Evolutionary conservation across 805 yeast species (phyloP).

Genomic region (Candida krabiensis): DNA sequence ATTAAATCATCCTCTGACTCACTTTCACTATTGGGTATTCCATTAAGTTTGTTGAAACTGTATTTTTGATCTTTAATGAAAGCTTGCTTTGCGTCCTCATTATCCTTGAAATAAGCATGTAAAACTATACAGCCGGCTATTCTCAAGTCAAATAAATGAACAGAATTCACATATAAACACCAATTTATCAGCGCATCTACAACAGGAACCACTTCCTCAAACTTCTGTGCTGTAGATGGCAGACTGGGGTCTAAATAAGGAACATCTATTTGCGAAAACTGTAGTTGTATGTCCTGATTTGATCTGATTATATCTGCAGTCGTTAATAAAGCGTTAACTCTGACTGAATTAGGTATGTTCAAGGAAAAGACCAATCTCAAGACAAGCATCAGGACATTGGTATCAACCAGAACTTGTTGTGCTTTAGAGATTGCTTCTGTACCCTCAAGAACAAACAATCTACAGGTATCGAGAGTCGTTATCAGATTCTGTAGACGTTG

Average conservation of each 20-base stretch:
- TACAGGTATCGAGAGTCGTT: constrained; percentile 69
- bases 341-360: constrained; percentile 60
- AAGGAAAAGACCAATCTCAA: constrained; percentile 71
- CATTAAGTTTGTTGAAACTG: constrained; percentile 35
- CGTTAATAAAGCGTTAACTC: constrained; percentile 68
- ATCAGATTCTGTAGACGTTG: constrained; percentile 69
- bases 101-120: constrained; percentile 66
- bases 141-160: constrained; percentile 81
- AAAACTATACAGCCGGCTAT: constrained; percentile 68
- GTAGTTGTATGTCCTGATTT: constrained; percentile 65
- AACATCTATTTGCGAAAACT: constrained; percentile 81
- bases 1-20: constrained; percentile 8
- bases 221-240: constrained; percentile 31
- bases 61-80: constrained; percentile 69
- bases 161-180: constrained; percentile 76
- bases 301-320: constrained; percentile 74
- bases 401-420: constrained; percentile 58
- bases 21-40: constrained; percentile 17
- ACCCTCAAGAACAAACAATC: constrained; percentile 71
- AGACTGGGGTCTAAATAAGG: constrained; percentile 79
- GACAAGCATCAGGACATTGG: constrained; percentile 65
- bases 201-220: constrained; percentile 57
- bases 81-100: constrained; percentile 55
- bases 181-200: constrained; percentile 75
- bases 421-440: constrained; percentile 60